Percentiles rank a stretch among this genome's conserved stretches.
These are phyloP conservation scores for Xylaria palmicola DNA, from an alignment of 495 filamentous ascomycete species.

Conservation along the genomic window DNA sequence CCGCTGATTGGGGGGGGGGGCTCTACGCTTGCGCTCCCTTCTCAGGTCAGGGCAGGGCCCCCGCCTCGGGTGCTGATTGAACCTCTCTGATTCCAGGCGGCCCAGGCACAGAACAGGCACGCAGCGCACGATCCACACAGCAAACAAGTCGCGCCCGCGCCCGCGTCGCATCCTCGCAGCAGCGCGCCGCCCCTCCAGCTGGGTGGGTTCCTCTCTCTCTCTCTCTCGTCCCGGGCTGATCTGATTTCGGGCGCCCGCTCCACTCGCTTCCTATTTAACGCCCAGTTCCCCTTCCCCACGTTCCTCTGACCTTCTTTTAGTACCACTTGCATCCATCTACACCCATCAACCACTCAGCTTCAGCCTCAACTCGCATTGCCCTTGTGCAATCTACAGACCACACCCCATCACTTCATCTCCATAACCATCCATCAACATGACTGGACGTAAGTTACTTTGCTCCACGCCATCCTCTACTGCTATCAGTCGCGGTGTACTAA, in stretches of 20 bases:
- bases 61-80: neutral
- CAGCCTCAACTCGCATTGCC: constrained; percentile 44
- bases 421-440: constrained; percentile 62
- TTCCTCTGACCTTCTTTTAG: constrained; percentile 36
- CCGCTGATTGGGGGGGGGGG: no score
- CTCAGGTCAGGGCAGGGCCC: no score
- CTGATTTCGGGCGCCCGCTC: constrained; percentile 37
- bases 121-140: neutral
- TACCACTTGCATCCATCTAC: constrained; percentile 18
- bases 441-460: constrained; percentile 82
- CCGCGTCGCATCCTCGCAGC: no score
- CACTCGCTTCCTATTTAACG: constrained; percentile 43
- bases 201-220: neutral
- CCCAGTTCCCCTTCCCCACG: constrained; percentile 44
- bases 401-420: constrained; percentile 23
- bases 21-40: no score
- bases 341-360: constrained; percentile 30
- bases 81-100: neutral
- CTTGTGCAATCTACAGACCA: constrained; percentile 34
- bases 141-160: neutral
- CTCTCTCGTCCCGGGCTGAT: constrained; percentile 33
- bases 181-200: no score
- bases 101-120: neutral
- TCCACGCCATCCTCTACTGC: no score
- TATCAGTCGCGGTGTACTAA: constrained; percentile 29